phyloP scores from a whole-genome alignment of 2,329 filamentous ascomycete genomes.

The Neofusicoccum umdonicola region DNA sequence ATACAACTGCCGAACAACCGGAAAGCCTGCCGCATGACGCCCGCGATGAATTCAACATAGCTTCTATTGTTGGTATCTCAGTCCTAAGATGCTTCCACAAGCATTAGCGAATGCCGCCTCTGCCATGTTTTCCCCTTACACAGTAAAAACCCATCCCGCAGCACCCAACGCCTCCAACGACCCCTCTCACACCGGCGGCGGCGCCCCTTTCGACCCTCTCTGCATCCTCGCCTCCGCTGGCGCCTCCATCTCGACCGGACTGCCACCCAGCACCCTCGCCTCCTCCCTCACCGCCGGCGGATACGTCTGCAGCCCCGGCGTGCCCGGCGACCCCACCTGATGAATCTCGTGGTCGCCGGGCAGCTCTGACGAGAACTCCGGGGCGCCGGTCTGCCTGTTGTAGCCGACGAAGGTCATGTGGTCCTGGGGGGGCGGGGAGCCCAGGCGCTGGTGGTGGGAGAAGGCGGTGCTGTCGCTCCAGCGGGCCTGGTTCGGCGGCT shows the following conservation, averaged over 20 bases:
- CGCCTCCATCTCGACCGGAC: slow-evolving; percentile 1
- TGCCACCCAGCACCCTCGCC: background rate
- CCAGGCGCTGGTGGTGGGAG: background rate
- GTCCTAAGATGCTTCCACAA: background rate
- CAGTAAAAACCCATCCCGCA: background rate
- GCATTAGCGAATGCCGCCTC: background rate
- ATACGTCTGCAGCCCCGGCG: background rate
- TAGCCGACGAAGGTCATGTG: slow-evolving; percentile 19
- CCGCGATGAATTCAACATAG: background rate
- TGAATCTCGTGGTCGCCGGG: slow-evolving; percentile 10
- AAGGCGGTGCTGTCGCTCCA: slow-evolving; percentile 16
- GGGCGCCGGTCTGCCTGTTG: slow-evolving; percentile 19
- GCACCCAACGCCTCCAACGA: background rate
- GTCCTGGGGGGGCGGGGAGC: background rate
- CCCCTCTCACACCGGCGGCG: background rate
- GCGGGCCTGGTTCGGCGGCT: background rate
- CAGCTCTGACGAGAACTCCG: slow-evolving; percentile 18
- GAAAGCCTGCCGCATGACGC: background rate
- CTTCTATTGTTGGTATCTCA: background rate
- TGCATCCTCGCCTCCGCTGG: too few species aligned
- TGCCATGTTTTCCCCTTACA: background rate
- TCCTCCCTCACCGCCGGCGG: background rate
- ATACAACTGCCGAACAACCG: background rate
- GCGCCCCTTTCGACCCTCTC: too few species aligned
- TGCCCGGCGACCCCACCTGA: background rate